Base-by-base conservation (phyloP, 371 early-diverging fungal genomes). In the Blakeslea trispora region DNA sequence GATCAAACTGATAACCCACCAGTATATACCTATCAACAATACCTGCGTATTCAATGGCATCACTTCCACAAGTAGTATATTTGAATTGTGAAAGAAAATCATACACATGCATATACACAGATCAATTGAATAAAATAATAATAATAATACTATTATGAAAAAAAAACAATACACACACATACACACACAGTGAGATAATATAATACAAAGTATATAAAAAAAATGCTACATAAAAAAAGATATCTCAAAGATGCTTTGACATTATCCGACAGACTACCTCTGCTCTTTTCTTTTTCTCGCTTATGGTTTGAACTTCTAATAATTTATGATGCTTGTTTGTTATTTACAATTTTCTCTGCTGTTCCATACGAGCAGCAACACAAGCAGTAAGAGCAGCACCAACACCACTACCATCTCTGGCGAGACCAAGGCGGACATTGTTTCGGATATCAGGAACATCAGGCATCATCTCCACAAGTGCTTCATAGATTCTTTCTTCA, bases 1-100 rank as follows among this genome's bases (percentile, higher is more conserved):
- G 32, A 95, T 96, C 79, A 98, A 98, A 72, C 62, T 98, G 49
- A 82, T 96, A 45, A 98, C 98, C 0, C 79, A 81, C 41, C 93
- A 94, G 69, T 98, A 97, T 68, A 84, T 93, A 41, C 97, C 97
- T 2, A 69, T 93, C 62, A 82, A 91, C 74, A 92, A 94, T 65
- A 87, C 91, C 0, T 82, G 87, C 50, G 71, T 97, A 15, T 91
- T 91, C 63, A 89, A 96, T 60, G 94, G 94, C 8, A 81, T 91
- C 41, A 72, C 75, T 22, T 78, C 86, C 17, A 83, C 84, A 4
- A 77, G 77, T 28, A 71, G 54, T 44, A 68, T 71, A n/a, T 71
- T 61, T 68, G 64, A 71, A 23, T 44, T 77, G 50, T 77, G 57
- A 57, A 13, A 11, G 2, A 13, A 2, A 13, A 37, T 37, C 14